Conservation (phyloP, 192 early-diverging fungal genomes). For the Backusella luteola region DNA sequence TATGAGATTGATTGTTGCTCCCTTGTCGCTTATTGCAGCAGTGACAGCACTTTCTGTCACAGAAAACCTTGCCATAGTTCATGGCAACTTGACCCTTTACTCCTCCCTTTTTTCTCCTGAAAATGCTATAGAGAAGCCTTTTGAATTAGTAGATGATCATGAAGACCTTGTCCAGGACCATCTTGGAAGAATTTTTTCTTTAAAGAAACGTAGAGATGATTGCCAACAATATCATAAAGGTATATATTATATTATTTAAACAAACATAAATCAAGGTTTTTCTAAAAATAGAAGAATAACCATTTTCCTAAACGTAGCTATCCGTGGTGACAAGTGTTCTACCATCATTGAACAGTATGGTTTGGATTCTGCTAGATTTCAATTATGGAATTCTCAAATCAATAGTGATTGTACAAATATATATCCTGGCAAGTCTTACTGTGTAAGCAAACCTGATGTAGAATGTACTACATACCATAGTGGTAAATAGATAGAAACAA, state of each 20-base stretch:
- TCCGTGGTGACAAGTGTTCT: conserved; percentile 19
- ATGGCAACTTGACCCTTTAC: conserved; percentile 9
- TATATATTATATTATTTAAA: background rate
- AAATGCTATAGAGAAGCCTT: background rate
- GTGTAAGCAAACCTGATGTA: background rate
- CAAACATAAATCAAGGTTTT: background rate
- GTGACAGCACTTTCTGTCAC: background rate
- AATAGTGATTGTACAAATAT: conserved; percentile 30
- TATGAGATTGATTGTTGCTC: background rate
- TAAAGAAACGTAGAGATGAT: conserved; percentile 14
- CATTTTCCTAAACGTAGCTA: conserved; percentile 13
- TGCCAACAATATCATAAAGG: conserved; percentile 21
- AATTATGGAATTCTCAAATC: conserved; percentile 22
- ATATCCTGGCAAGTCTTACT: conserved; percentile 24
- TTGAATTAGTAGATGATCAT: conserved; percentile 24
- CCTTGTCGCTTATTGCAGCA: background rate
- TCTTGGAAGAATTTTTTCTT: background rate
- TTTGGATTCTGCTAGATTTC: conserved; percentile 8
- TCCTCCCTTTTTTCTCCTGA: conserved; percentile 11
- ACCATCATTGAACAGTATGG: conserved; percentile 8
- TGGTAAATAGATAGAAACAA: background rate
- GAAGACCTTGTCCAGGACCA: background rate
- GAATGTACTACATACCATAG: background rate
- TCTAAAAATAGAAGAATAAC: background rate
- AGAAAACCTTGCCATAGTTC: background rate